Conservation (phyloP, 306 rosid species). For the Malus orientalis region DNA sequence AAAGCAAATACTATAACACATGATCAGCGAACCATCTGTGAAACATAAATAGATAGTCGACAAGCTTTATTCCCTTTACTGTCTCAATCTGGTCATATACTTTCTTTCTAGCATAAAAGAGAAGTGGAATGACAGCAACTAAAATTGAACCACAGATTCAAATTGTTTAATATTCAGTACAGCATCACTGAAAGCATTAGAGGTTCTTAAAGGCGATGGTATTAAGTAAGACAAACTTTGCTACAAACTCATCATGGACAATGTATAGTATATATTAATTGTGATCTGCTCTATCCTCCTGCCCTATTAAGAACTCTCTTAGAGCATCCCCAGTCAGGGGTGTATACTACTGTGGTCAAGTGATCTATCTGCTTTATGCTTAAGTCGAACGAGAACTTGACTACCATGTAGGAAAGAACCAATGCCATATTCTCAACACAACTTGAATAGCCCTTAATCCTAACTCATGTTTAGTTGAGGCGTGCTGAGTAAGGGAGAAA, state of each 20-base stretch:
- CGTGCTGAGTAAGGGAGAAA: background rate
- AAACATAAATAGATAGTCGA: background rate
- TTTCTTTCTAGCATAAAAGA: background rate
- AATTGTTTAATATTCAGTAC: background rate
- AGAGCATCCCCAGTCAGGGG: too few species aligned
- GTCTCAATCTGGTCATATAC: background rate
- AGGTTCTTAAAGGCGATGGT: background rate
- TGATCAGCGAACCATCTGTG: background rate
- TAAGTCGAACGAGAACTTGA: background rate
- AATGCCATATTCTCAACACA: background rate
- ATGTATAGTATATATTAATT: background rate
- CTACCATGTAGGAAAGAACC: background rate
- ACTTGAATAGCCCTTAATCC: background rate
- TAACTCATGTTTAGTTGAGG: background rate
- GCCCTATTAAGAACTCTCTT: background rate
- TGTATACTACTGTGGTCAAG: background rate
- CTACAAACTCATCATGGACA: background rate
- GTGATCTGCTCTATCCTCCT: background rate
- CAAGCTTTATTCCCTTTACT: background rate
- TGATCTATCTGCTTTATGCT: background rate
- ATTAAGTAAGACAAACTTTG: background rate
- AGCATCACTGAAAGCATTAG: background rate
- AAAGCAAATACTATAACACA: background rate
- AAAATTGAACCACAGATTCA: background rate
- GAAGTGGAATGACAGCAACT: background rate